A percentile compares a stretch with the other conserved stretches of the same genome.
Conservation (phyloP, 352 stramenopile species). For the Phytophthora quininea region DNA sequence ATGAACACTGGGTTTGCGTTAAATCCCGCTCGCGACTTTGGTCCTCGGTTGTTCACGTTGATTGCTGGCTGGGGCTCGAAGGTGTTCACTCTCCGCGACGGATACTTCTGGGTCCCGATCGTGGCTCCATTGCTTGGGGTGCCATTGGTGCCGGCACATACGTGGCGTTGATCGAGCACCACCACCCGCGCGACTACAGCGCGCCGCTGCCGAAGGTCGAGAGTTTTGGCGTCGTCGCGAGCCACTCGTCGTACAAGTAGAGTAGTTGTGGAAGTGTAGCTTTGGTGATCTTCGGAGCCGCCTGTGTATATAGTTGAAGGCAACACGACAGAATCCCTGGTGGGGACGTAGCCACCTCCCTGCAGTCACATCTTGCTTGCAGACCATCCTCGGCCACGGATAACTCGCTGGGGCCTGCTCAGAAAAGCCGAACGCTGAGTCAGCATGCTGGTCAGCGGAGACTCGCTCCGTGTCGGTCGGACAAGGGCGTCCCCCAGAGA, state of each 20-base stretch:
- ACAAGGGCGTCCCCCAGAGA: conserved; percentile 7
- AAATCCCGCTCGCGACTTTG: conserved; percentile 33
- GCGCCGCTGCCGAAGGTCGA: background rate
- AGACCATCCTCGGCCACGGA: background rate
- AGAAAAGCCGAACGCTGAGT: conserved; percentile 1
- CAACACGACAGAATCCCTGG: background rate
- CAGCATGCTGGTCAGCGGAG: background rate
- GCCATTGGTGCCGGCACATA: conserved; percentile 32
- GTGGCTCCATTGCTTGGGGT: conserved; percentile 43
- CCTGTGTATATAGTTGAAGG: background rate
- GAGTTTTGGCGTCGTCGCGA: background rate
- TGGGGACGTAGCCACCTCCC: no score
- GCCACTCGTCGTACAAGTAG: conserved; percentile 3
- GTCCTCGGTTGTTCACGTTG: conserved; percentile 39
- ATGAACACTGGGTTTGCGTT: conserved; percentile 42
- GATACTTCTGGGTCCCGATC: conserved; percentile 59
- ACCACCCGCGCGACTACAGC: conserved; percentile 25
- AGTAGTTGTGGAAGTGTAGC: background rate
- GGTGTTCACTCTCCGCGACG: conserved; percentile 39
- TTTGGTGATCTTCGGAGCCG: background rate
- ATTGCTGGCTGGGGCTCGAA: conserved; percentile 43
- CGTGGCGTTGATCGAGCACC: conserved; percentile 32
- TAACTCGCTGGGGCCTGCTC: background rate
- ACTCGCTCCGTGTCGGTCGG: background rate
- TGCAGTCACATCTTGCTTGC: background rate